These are phyloP conservation scores for Lachnellula cervina DNA, from an alignment of 2,329 filamentous ascomycete genomes.

Conservation along the genomic window DNA sequence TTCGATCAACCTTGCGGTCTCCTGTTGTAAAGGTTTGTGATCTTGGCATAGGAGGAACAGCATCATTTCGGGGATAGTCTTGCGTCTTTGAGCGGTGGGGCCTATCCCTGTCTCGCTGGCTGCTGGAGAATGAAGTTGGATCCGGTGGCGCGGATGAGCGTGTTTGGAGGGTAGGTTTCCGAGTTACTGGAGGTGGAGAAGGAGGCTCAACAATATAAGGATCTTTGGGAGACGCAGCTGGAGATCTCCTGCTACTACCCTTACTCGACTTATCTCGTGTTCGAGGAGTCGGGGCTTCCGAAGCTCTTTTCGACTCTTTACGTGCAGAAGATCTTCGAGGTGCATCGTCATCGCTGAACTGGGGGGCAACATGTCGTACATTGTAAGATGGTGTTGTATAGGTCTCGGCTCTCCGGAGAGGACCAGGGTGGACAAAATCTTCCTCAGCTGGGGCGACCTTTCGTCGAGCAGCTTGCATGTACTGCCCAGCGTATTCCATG, in stretches of 20 bases:
- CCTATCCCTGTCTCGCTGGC: conserved; percentile 13
- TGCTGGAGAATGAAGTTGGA: conserved; percentile 3
- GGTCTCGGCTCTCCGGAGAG: conserved; percentile 28
- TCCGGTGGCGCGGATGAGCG: conserved; percentile 27
- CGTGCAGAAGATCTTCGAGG: conserved; percentile 28
- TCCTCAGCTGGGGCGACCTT: conserved; percentile 14
- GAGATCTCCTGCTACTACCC: conserved; percentile 6
- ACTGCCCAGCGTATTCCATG: conserved; percentile 24
- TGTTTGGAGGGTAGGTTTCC: conserved; percentile 26
- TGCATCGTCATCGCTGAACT: conserved; percentile 28
- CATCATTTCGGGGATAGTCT: conserved; percentile 23
- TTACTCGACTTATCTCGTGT: conserved; percentile 13
- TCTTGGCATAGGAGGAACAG: conserved; percentile 25
- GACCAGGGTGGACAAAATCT: conserved; percentile 12
- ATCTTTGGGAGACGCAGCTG: conserved; percentile 11
- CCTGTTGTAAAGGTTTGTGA: conserved; percentile 25
- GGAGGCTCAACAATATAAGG: conserved; percentile 27
- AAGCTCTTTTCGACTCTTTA: conserved; percentile 23
- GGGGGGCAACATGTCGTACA: conserved; percentile 22
- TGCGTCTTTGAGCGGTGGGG: conserved; percentile 29
- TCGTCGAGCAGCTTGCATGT: conserved; percentile 28
- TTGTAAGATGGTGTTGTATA: conserved; percentile 23
- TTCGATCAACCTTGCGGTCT: conserved; percentile 12
- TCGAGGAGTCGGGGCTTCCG: conserved; percentile 23
- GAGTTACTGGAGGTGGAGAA: conserved; percentile 20